Percentiles rank a stretch among this genome's conserved stretches.
Conservation (phyloP, 352 stramenopile species). For the Pythium apleroticum region DNA sequence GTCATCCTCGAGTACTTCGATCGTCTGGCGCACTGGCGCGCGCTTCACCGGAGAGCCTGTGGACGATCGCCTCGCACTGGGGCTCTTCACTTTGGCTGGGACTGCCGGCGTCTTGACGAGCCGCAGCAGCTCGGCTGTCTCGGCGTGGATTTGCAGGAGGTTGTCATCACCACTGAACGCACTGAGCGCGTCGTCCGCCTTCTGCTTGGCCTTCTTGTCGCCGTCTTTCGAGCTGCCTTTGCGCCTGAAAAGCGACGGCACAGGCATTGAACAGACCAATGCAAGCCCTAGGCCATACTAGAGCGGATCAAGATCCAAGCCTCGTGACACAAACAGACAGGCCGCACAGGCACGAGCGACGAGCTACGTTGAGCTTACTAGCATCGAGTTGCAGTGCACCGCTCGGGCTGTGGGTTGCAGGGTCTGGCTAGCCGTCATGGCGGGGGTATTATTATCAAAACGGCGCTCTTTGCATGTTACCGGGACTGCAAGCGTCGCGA, state of each 20-base stretch:
- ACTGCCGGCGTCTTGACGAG: slow-evolving; percentile 48
- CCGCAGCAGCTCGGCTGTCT: slow-evolving; percentile 57
- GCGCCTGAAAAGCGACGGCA: slow-evolving; percentile 41
- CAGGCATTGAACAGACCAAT: slow-evolving; percentile 14
- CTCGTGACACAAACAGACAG: background rate
- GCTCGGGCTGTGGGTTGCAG: background rate
- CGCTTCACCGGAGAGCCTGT: slow-evolving; percentile 28
- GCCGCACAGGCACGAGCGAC: too few relatives aligned
- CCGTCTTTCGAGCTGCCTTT: slow-evolving; percentile 25
- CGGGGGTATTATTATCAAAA: background rate
- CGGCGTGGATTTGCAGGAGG: slow-evolving; percentile 57
- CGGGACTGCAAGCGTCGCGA: background rate
- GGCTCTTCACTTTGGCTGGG: slow-evolving; percentile 7
- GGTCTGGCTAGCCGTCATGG: background rate
- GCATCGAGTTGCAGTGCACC: background rate
- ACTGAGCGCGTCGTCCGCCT: slow-evolving; percentile 14
- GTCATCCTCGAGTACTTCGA: slow-evolving; percentile 66
- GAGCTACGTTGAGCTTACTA: background rate
- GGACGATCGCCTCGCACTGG: background rate
- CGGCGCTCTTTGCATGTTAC: background rate
- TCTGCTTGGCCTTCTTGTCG: slow-evolving; percentile 27
- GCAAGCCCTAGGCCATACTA: background rate
- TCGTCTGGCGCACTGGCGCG: slow-evolving; percentile 43
- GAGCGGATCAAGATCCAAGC: background rate
- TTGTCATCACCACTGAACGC: slow-evolving; percentile 48